These are phyloP conservation scores for Aspergillus saccharolyticus DNA, from an alignment of 495 filamentous ascomycete species.

Conservation along the genomic window DNA sequence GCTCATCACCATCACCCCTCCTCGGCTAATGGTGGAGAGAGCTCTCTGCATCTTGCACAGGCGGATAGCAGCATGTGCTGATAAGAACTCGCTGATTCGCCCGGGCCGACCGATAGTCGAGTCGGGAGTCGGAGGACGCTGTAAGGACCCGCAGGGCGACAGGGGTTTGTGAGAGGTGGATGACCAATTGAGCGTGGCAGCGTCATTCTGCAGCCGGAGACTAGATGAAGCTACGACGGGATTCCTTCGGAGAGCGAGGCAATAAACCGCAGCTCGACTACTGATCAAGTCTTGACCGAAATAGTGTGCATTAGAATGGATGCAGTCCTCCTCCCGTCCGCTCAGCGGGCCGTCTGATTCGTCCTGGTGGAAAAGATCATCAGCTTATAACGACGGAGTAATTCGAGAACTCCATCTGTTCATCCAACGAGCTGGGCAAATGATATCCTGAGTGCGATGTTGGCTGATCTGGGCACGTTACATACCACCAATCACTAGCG, in stretches of 20 bases:
- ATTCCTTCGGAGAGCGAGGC: conserved; percentile 10
- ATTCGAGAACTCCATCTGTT: not conserved
- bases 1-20: not conserved
- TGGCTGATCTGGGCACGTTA: not conserved
- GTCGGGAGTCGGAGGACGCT: conserved; percentile 10
- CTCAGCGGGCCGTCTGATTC: not conserved
- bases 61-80: conserved; percentile 30
- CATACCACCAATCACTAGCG: not conserved
- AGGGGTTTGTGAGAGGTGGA: not conserved
- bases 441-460: not conserved
- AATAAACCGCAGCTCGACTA: not conserved
- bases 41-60: conserved; percentile 7
- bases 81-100: conserved; percentile 33
- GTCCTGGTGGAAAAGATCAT: conserved; percentile 9
- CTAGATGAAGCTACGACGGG: conserved; percentile 11
- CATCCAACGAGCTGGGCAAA: not conserved
- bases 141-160: conserved; percentile 8
- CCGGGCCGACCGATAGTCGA: conserved; percentile 3
- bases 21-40: not conserved
- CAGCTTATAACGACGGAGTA: not conserved
- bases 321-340: conserved; percentile 9
- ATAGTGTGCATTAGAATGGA: conserved; percentile 9
- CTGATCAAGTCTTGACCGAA: not conserved
- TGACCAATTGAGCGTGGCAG: conserved; percentile 15
- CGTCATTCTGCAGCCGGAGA: conserved; percentile 3